Conservation (phyloP, 1,139 yeast species). For the Pichia sp. region DNA sequence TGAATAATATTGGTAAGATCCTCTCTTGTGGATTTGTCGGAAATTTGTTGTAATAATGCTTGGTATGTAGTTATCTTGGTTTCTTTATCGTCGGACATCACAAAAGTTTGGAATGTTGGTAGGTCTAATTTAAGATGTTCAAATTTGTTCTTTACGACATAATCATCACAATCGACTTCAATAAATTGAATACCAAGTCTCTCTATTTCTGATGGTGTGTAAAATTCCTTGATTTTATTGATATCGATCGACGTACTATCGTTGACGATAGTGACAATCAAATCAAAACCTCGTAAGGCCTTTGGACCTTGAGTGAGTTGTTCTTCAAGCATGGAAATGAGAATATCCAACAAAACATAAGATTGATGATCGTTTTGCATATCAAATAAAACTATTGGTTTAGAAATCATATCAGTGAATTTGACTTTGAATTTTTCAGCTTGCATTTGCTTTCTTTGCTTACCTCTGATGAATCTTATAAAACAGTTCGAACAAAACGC, state of each 20-base stretch:
- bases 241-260: slow-evolving; percentile 16
- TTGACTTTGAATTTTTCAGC: slow-evolving; percentile 70
- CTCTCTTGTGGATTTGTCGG: slow-evolving; percentile 59
- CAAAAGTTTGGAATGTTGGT: slow-evolving; percentile 25
- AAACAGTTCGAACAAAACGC: slow-evolving; percentile 72
- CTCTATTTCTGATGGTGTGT: slow-evolving; percentile 19
- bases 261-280: slow-evolving; percentile 56
- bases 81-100: slow-evolving; percentile 1
- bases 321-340: slow-evolving; percentile 57
- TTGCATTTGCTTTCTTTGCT: slow-evolving; percentile 75
- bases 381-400: slow-evolving; percentile 53
- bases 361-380: slow-evolving; percentile 68
- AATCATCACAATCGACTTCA: slow-evolving; percentile 41
- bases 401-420: slow-evolving; percentile 37
- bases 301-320: slow-evolving; percentile 54
- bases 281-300: slow-evolving; percentile 66
- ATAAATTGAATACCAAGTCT: slow-evolving; percentile 35
- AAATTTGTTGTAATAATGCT: slow-evolving; percentile 35
- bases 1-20: slow-evolving; percentile 56
- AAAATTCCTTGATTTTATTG: slow-evolving; percentile 23
- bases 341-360: slow-evolving; percentile 63
- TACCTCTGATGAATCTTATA: slow-evolving; percentile 66
- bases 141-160: slow-evolving; percentile 1
- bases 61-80: slow-evolving; percentile 1
- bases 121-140: slow-evolving; percentile 9